These are phyloP conservation scores for Leccinellum luteum DNA, from an alignment of 768 basidiomycete genomes.

Conservation along the genomic window DNA sequence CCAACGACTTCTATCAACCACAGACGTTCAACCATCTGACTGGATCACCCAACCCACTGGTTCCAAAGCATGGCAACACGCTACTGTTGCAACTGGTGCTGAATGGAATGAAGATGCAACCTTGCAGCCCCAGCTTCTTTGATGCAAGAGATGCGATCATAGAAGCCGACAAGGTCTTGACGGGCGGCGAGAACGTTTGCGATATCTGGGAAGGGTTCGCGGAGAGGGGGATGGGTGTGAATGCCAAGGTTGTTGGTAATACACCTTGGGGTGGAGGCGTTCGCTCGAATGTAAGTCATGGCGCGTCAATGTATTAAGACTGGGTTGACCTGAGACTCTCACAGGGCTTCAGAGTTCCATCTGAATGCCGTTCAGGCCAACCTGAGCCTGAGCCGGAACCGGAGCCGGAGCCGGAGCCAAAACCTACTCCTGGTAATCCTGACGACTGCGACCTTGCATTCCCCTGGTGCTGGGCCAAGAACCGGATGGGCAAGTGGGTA, in stretches of 20 bases:
- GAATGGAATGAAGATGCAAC: constrained; percentile 93
- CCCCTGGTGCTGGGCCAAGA: constrained; percentile 27
- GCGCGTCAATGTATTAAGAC: not conserved
- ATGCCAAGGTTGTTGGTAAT: constrained; percentile 68
- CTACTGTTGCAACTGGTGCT: constrained; percentile 81
- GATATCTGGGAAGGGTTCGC: constrained; percentile 85
- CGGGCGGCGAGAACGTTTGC: constrained; percentile 92
- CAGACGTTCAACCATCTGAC: constrained; percentile 31
- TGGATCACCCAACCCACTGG: constrained; percentile 42
- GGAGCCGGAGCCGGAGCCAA: constrained; percentile 26
- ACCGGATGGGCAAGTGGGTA: constrained; percentile 17
- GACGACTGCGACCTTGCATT: constrained; percentile 24
- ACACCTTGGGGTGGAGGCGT: constrained; percentile 95
- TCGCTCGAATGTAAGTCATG: constrained; percentile 54
- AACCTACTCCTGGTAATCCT: constrained; percentile 33
- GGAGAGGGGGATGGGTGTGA: constrained; percentile 72
- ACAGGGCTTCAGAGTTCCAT: constrained; percentile 43
- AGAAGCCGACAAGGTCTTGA: constrained; percentile 85
- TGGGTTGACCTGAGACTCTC: not conserved
- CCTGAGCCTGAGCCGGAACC: constrained; percentile 8
- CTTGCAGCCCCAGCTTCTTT: constrained; percentile 88
- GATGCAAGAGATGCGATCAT: constrained; percentile 88
- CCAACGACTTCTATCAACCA: constrained; percentile 67
- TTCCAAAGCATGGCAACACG: constrained; percentile 93
- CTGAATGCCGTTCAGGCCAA: constrained; percentile 34